Evolutionary conservation across 2,329 filamentous ascomycete genomes (phyloP), one percentile per base, ranked within the genome.

Genomic region (Aspergillus quadrilineatus): DNA sequence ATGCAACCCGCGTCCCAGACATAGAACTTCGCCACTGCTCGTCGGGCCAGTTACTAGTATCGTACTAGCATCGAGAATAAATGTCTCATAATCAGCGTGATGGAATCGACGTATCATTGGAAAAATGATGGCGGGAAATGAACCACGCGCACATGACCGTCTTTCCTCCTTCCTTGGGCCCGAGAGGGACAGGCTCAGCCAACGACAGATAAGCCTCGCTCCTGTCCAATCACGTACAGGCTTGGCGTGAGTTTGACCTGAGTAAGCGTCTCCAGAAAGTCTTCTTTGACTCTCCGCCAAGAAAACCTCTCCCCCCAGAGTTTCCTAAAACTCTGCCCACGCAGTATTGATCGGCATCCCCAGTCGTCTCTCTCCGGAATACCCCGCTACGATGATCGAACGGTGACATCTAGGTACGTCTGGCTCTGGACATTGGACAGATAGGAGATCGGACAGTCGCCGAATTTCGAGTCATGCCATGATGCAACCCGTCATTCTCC

Each of bases 261-360:
- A 47, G 29, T 55, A 55, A 55, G 53, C 47, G 53, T 55, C 46
- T 55, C 53, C 53, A 50, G 50, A 50, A 55, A 6, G 41, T 47
- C 50, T 50, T 47, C 50, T 50, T 55, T 29, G 29, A 3, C 29
- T 45, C 45, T 30, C 43, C 32, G 26, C 42, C 45, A 47, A 44
- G 37, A 26, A 29, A 4, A 29, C 29, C 15, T 50, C 29, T 34
- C 28, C 28, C 49, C 49, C 39, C 49, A 36, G n/a, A 26, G 14
- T 5, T 26, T 6, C 30, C 44, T 42, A 37, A n/a, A 22, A 42
- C 7, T 12, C 26, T 37, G 37, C 42, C 48, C 42, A 22, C 26
- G 12, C 32, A 8, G 9, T 42, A 43, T 17, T 17, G 32, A 43
- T 54, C 52, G 22, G 49, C 2, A 42, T 50, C 50, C 30, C 41